Percentiles rank a stretch among this genome's conserved stretches.
phyloP scores from a whole-genome alignment of 2,329 filamentous ascomycete genomes.

The Exophiala oligosperma region DNA sequence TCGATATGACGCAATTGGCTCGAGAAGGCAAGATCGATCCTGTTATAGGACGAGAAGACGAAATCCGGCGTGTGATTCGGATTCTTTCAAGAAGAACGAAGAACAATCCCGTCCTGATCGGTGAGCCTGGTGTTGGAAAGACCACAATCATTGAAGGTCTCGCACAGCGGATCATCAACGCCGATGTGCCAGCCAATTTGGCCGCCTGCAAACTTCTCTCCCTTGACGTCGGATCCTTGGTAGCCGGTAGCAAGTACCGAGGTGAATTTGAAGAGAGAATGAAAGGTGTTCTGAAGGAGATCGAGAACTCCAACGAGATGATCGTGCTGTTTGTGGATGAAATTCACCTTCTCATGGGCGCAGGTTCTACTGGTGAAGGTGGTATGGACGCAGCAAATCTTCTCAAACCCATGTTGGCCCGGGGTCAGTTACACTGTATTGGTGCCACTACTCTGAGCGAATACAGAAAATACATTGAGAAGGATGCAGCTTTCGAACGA shows the following conservation, averaged over 20 bases:
- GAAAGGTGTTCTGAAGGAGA: conserved; percentile 98
- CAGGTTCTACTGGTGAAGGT: conserved; percentile 88
- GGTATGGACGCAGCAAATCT: conserved; percentile 99
- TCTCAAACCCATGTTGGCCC: conserved; percentile 95
- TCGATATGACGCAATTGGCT: conserved; percentile 96
- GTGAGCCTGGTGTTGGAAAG: conserved; percentile 97
- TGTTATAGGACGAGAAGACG: conserved; percentile 87
- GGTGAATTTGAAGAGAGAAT: conserved; percentile 99
- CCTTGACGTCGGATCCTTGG: conserved; percentile 89
- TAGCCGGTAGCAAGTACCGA: conserved; percentile 96
- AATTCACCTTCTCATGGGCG: conserved; percentile 97
- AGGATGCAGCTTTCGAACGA: conserved; percentile 95
- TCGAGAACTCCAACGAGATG: conserved; percentile 89
- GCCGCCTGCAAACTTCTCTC: conserved; percentile 92
- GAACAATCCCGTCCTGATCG: conserved; percentile 97
- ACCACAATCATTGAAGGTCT: conserved; percentile 97
- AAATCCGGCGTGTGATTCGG: conserved; percentile 93
- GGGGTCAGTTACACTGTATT: conserved; percentile 96
- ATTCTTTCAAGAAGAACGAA: conserved; percentile 90
- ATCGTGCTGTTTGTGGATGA: conserved; percentile 98
- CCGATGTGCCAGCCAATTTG: conserved; percentile 92
- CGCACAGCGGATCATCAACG: conserved; percentile 91
- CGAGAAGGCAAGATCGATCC: conserved; percentile 96
- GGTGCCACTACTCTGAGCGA: conserved; percentile 93
- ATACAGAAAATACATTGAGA: conserved; percentile 98